Conservation (phyloP, 768 basidiomycete species). For the Mycena kentingensis region DNA sequence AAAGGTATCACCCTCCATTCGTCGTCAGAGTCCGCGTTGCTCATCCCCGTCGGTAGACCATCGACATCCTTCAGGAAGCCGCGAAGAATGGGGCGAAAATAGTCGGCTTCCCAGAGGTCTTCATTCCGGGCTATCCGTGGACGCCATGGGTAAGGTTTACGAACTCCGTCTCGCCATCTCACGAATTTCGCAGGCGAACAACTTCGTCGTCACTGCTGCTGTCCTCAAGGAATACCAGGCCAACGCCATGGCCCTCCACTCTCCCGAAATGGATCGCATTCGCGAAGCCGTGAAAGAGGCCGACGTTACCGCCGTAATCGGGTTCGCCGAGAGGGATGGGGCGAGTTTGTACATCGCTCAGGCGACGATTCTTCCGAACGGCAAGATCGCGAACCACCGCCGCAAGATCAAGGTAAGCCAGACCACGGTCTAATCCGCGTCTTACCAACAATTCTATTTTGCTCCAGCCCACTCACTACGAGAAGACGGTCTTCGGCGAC, state of each 20-base stretch:
- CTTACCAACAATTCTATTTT: slow-evolving; percentile 12
- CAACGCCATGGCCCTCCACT: slow-evolving; percentile 32
- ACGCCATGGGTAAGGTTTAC: slow-evolving; percentile 29
- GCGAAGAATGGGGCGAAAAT: slow-evolving; percentile 32
- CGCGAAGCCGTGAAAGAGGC: slow-evolving; percentile 32
- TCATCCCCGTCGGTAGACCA: too few relatives aligned
- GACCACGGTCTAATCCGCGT: slow-evolving; percentile 2
- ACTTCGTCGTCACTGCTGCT: slow-evolving; percentile 27
- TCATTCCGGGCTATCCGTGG: slow-evolving; percentile 36
- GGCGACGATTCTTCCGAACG: slow-evolving; percentile 30
- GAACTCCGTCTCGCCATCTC: background rate
- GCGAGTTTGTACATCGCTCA: slow-evolving; percentile 31
- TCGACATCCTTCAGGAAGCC: slow-evolving; percentile 31
- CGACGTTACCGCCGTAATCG: slow-evolving; percentile 29
- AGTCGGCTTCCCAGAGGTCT: slow-evolving; percentile 34
- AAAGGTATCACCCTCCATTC: too few relatives aligned
- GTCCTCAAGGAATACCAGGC: slow-evolving; percentile 33
- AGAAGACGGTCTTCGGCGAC: slow-evolving; percentile 34
- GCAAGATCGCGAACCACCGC: slow-evolving; percentile 32
- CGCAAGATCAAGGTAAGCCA: slow-evolving; percentile 33
- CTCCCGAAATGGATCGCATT: slow-evolving; percentile 35
- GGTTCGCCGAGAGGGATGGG: slow-evolving; percentile 33
- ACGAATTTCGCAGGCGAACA: slow-evolving; percentile 22
- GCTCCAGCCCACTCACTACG: slow-evolving; percentile 34
- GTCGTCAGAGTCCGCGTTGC: too few relatives aligned